A percentile compares a stretch with the other conserved stretches of the same genome.
phyloP scores from a whole-genome alignment of 441 rosid genomes.

The Euphorbia schlechtendalii region DNA sequence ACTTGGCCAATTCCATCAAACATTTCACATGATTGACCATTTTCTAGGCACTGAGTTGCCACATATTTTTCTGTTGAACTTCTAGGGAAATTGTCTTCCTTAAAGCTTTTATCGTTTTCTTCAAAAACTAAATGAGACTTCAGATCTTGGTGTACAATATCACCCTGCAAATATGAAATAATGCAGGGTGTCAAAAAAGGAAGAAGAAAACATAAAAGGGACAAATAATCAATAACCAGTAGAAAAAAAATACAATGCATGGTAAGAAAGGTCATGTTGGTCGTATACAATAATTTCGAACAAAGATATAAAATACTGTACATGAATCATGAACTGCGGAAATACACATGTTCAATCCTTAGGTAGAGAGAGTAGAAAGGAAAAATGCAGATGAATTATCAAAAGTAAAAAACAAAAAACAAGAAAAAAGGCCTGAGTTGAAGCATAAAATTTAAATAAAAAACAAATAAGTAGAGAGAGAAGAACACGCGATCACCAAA shows the following conservation, averaged over 20 bases:
- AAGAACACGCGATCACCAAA: conserved; percentile 15
- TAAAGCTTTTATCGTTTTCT: conserved; percentile 24
- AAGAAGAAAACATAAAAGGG: conserved; percentile 1
- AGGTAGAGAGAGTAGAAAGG: background rate
- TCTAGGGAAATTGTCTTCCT: conserved; percentile 20
- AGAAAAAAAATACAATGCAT: background rate
- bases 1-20: conserved; percentile 21
- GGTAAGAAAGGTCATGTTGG: background rate
- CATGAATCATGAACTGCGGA: background rate
- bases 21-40: conserved; percentile 20
- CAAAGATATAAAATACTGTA: background rate
- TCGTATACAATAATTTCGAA: background rate
- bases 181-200: background rate
- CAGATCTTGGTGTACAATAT: conserved; percentile 22
- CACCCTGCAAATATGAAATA: conserved; percentile 24
- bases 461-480: background rate
- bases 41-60: conserved; percentile 23
- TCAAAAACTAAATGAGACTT: conserved; percentile 21
- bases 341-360: background rate
- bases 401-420: background rate
- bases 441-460: background rate
- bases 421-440: background rate
- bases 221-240: background rate
- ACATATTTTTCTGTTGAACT: conserved; percentile 9
- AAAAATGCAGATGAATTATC: conserved; percentile 3